A percentile compares a stretch with the other conserved stretches of the same genome.
These are phyloP conservation scores for Teunomyces funiuensis DNA, from an alignment of 805 yeast genomes.

Conservation along the genomic window DNA sequence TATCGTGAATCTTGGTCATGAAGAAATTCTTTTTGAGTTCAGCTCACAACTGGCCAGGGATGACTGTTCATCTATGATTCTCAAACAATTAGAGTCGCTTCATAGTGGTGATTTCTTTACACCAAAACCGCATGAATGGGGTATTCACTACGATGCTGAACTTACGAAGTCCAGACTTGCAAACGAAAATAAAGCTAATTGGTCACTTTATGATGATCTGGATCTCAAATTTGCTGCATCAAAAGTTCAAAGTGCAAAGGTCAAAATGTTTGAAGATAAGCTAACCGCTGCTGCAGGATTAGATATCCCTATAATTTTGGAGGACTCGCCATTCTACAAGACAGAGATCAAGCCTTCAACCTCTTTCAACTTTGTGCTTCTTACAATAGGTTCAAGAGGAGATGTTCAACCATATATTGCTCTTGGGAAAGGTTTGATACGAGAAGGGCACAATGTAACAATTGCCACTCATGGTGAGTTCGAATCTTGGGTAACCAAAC, in stretches of 20 bases:
- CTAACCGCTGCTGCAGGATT: slow-evolving; percentile 59
- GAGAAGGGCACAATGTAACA: slow-evolving; percentile 80
- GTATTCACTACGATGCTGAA: slow-evolving; percentile 17
- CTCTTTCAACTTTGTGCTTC: slow-evolving; percentile 58
- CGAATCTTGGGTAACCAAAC: slow-evolving; percentile 64
- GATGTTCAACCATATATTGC: slow-evolving; percentile 97
- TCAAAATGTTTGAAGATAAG: slow-evolving; percentile 66
- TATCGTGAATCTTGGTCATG: slow-evolving; percentile 68
- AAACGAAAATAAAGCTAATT: slow-evolving; percentile 1
- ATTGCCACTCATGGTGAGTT: slow-evolving; percentile 89
- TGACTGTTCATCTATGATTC: slow-evolving; percentile 61
- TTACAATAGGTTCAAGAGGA: slow-evolving; percentile 94
- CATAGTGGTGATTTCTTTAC: slow-evolving; percentile 24
- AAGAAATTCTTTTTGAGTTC: slow-evolving; percentile 77
- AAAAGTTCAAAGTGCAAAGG: slow-evolving; percentile 54
- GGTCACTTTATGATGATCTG: background rate
- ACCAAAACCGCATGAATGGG: slow-evolving; percentile 27
- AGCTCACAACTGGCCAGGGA: slow-evolving; percentile 62
- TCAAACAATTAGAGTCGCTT: slow-evolving; percentile 49
- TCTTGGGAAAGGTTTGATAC: slow-evolving; percentile 70
- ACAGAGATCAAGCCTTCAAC: slow-evolving; percentile 54
- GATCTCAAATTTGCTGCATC: slow-evolving; percentile 17
- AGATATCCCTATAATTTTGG: slow-evolving; percentile 67
- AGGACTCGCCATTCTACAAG: slow-evolving; percentile 57
- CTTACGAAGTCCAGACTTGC: slow-evolving; percentile 15